Evolutionary conservation across 2,329 filamentous ascomycete genomes (phyloP).

Genomic region (Colletotrichum chrysophilum): DNA sequence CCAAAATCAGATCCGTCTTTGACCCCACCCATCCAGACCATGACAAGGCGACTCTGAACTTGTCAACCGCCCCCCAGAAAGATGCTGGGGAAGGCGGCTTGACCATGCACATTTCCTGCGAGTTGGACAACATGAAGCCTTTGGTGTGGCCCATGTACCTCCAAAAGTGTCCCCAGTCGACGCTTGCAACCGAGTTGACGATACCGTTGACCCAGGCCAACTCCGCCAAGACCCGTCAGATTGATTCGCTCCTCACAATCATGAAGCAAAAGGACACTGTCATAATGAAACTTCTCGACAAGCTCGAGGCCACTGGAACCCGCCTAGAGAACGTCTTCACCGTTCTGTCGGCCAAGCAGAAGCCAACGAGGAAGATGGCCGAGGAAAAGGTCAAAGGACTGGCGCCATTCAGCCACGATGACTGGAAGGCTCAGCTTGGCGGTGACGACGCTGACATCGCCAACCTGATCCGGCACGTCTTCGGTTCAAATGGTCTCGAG

Average conservation of each 20-base stretch:
- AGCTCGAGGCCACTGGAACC: conserved; percentile 56
- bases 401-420: conserved; percentile 47
- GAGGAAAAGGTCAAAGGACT: conserved; percentile 57
- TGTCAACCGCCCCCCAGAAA: conserved; percentile 39
- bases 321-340: conserved; percentile 61
- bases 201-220: conserved; percentile 56
- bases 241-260: conserved; percentile 46
- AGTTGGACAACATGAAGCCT: conserved; percentile 68
- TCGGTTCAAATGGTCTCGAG: conserved; percentile 39
- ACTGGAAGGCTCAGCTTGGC: conserved; percentile 40
- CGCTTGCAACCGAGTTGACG: conserved; percentile 53
- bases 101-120: conserved; percentile 59
- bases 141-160: conserved; percentile 72
- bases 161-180: conserved; percentile 44
- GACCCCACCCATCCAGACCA: conserved; percentile 51
- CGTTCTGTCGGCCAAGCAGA: conserved; percentile 49
- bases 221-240: conserved; percentile 41
- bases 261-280: conserved; percentile 58
- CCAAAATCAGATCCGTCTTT: conserved; percentile 62
- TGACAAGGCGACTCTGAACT: conserved; percentile 47
- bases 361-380: conserved; percentile 46
- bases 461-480: conserved; percentile 46
- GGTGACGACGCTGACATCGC: conserved; percentile 32
- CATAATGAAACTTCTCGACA: conserved; percentile 56
- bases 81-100: conserved; percentile 47